These are phyloP conservation scores for Immersiporthe knoxdaviesiana DNA, from an alignment of 2,329 filamentous ascomycete species.

Conservation along the genomic window DNA sequence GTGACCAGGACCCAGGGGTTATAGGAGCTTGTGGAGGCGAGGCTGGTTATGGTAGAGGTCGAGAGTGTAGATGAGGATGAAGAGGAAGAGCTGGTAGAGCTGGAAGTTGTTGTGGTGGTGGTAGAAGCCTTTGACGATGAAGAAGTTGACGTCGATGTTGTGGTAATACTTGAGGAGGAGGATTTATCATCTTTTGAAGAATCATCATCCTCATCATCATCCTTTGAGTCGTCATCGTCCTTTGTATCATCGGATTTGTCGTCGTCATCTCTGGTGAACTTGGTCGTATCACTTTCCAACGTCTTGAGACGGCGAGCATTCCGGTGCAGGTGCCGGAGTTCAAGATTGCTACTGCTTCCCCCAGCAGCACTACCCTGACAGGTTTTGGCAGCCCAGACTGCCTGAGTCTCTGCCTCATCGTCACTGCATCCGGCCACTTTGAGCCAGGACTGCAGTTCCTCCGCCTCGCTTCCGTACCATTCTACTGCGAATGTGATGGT, in stretches of 20 bases:
- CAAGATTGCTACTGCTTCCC: slow-evolving; percentile 1
- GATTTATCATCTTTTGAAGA: slow-evolving; percentile 30
- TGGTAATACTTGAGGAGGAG: slow-evolving; percentile 29
- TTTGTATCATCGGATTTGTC: not conserved
- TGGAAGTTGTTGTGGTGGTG: not conserved
- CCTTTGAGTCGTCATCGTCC: slow-evolving; percentile 28
- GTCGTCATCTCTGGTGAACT: not conserved
- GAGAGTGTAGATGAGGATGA: slow-evolving; percentile 5
- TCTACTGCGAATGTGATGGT: slow-evolving; percentile 14
- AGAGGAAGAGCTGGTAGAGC: not conserved
- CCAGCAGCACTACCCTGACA: slow-evolving; percentile 4
- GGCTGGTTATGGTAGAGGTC: slow-evolving; percentile 14
- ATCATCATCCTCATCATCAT: slow-evolving; percentile 10
- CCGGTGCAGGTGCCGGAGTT: not conserved
- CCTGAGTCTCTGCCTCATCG: slow-evolving; percentile 8
- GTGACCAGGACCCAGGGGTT: slow-evolving; percentile 28
- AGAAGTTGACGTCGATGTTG: not conserved
- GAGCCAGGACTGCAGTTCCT: slow-evolving; percentile 19
- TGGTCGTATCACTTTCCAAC: not conserved
- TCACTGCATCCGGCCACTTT: slow-evolving; percentile 16
- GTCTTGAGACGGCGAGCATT: not conserved
- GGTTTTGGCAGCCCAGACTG: not conserved
- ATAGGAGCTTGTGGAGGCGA: slow-evolving; percentile 25
- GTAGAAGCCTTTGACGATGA: not conserved
- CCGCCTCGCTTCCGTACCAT: slow-evolving; percentile 7